Conservation (phyloP, 2,329 filamentous ascomycete species). For the Cladophialophora chaetospira region DNA sequence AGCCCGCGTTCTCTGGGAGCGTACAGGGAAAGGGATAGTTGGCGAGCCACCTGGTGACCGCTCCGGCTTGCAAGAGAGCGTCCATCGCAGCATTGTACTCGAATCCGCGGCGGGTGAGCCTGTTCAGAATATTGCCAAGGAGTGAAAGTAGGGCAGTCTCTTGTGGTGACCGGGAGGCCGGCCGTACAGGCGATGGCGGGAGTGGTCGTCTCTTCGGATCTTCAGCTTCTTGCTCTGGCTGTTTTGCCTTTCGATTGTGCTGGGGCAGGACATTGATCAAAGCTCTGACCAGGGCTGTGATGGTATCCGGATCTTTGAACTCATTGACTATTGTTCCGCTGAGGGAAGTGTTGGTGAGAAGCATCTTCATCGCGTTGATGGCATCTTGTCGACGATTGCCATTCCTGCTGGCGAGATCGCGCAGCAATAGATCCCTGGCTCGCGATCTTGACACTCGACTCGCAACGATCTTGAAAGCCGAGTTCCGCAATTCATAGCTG, state of each 20-base stretch:
- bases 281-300: slow-evolving; percentile 32
- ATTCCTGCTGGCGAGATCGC: slow-evolving; percentile 45
- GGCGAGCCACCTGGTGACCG: slow-evolving; percentile 73
- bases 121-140: slow-evolving; percentile 64
- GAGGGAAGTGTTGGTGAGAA: slow-evolving; percentile 36
- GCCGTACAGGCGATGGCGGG: slow-evolving; percentile 29
- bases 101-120: slow-evolving; percentile 44
- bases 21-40: slow-evolving; percentile 69
- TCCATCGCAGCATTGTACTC: slow-evolving; percentile 38
- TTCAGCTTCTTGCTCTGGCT: slow-evolving; percentile 36
- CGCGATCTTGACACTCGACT: slow-evolving; percentile 47
- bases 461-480: slow-evolving; percentile 52
- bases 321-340: slow-evolving; percentile 15
- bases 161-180: slow-evolving; percentile 39
- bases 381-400: slow-evolving; percentile 43
- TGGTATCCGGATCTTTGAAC: slow-evolving; percentile 34
- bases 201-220: slow-evolving; percentile 33
- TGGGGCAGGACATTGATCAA: slow-evolving; percentile 31
- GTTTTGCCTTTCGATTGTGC: slow-evolving; percentile 34
- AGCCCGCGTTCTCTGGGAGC: slow-evolving; percentile 39
- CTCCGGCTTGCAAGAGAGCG: slow-evolving; percentile 60
- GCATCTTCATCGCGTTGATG: slow-evolving; percentile 46
- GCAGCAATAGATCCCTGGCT: slow-evolving; percentile 44
- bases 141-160: slow-evolving; percentile 51
- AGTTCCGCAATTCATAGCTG: slow-evolving; percentile 71